Evolutionary conservation across 768 basidiomycete species (phyloP).

Genomic region (Dacryopinax primogenitus): DNA sequence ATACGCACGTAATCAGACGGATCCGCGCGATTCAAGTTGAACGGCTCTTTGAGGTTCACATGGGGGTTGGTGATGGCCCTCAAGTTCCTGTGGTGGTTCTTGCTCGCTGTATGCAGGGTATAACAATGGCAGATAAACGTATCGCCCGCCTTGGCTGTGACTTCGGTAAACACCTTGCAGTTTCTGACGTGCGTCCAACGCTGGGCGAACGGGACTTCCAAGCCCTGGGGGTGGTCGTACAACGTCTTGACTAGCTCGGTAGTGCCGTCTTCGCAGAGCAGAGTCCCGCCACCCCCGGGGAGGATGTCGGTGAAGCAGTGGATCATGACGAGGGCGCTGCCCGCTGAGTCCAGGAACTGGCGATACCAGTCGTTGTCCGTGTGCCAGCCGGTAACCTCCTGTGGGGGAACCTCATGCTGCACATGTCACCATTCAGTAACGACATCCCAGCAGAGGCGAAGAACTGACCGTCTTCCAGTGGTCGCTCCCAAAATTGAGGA

Average conservation of each 20-base stretch:
- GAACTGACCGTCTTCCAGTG: constrained; percentile 7
- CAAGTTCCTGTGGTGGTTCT: constrained; percentile 18
- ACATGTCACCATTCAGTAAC: neutral
- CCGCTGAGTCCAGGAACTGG: constrained; percentile 20
- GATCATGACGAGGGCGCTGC: constrained; percentile 20
- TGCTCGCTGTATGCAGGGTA: constrained; percentile 15
- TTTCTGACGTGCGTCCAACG: constrained; percentile 13
- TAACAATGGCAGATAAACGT: constrained; percentile 16
- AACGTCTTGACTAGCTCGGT: constrained; percentile 15
- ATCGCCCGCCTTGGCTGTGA: constrained; percentile 19
- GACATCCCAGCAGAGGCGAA: neutral
- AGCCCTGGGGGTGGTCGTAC: constrained; percentile 19
- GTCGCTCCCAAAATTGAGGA: constrained; percentile 2
- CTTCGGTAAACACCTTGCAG: constrained; percentile 14
- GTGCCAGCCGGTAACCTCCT: constrained; percentile 18
- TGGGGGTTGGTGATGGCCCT: constrained; percentile 22
- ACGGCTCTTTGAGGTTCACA: constrained; percentile 17
- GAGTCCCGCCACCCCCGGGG: constrained; percentile 17
- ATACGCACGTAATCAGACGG: constrained; percentile 15
- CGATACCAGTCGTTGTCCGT: constrained; percentile 21
- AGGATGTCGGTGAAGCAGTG: constrained; percentile 20
- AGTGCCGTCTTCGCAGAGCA: constrained; percentile 18
- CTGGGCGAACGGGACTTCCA: constrained; percentile 17
- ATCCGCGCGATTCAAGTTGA: constrained; percentile 18
- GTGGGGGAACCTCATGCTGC: neutral